phyloP scores from a whole-genome alignment of 1,139 yeast genomes.

The Geotrichum citri-aurantii region DNA sequence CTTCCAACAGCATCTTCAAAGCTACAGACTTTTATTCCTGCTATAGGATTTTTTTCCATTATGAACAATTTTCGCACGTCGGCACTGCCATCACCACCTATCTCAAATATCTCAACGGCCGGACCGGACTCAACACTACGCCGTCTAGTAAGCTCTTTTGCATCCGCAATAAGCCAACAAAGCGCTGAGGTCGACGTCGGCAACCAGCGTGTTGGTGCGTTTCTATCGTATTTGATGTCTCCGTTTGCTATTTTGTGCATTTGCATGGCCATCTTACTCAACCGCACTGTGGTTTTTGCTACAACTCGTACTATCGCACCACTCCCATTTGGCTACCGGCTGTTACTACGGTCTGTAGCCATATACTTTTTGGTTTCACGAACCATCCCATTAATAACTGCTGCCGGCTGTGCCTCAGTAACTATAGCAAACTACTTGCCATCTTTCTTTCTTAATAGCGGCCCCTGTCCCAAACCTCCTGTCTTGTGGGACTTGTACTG shows the following conservation, averaged over 20 bases:
- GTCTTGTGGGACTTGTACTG: slow-evolving; percentile 62
- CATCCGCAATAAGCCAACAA: slow-evolving; percentile 22
- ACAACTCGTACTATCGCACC: slow-evolving; percentile 46
- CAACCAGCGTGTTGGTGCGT: slow-evolving; percentile 24
- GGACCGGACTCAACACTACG: slow-evolving; percentile 21
- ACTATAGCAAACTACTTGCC: slow-evolving; percentile 24
- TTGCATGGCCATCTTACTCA: slow-evolving; percentile 58
- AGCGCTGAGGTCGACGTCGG: slow-evolving; percentile 27
- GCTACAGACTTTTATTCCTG: slow-evolving; percentile 3
- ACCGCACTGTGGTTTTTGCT: slow-evolving; percentile 63
- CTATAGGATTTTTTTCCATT: slow-evolving; percentile 12
- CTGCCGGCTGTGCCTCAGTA: slow-evolving; percentile 35
- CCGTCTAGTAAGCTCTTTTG: slow-evolving; percentile 22
- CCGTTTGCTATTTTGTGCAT: slow-evolving; percentile 52
- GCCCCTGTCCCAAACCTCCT: slow-evolving; percentile 20
- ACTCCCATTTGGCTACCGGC: slow-evolving; percentile 28
- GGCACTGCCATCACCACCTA: not conserved
- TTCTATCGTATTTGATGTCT: slow-evolving; percentile 40
- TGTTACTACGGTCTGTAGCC: slow-evolving; percentile 39
- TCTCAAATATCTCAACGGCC: slow-evolving; percentile 6
- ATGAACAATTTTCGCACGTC: slow-evolving; percentile 7
- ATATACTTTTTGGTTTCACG: slow-evolving; percentile 38
- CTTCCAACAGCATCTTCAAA: not conserved
- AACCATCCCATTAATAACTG: slow-evolving; percentile 38
- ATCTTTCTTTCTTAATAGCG: slow-evolving; percentile 14